A percentile compares a stretch with the other conserved stretches of the same genome.
These are phyloP conservation scores for Botryotinia narcissicola DNA, from an alignment of 2,329 filamentous ascomycete species.

Conservation along the genomic window DNA sequence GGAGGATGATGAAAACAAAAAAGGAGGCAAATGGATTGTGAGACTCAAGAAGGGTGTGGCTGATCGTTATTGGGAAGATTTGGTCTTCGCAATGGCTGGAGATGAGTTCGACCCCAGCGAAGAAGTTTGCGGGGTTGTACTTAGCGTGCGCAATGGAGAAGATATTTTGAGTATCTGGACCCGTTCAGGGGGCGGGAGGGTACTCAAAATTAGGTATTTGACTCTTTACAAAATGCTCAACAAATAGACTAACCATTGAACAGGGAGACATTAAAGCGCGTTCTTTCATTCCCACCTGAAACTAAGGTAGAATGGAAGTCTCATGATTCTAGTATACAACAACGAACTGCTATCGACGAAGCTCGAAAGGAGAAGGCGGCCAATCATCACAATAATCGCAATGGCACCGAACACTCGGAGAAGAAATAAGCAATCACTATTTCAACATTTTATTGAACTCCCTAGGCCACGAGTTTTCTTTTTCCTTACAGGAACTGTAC, in stretches of 20 bases:
- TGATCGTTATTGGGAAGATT: conserved; percentile 95
- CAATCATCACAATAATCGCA: conserved; percentile 37
- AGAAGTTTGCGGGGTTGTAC: conserved; percentile 90
- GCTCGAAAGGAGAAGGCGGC: conserved; percentile 79
- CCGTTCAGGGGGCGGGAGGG: conserved; percentile 84
- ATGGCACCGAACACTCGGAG: conserved; percentile 23
- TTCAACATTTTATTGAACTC: conserved; percentile 18
- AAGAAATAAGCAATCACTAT: conserved; percentile 32
- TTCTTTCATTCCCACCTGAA: conserved; percentile 80
- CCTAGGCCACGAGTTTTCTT: conserved; percentile 28
- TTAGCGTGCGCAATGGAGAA: conserved; percentile 92
- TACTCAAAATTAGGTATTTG: conserved; percentile 89
- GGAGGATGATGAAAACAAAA: conserved; percentile 97
- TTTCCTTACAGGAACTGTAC: conserved; percentile 31
- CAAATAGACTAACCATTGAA: conserved; percentile 23
- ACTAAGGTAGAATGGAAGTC: conserved; percentile 94
- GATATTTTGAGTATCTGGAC: conserved; percentile 99
- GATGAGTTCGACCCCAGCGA: conserved; percentile 91
- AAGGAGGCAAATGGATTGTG: conserved; percentile 96
- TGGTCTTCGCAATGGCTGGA: conserved; percentile 84
- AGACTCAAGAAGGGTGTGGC: conserved; percentile 95
- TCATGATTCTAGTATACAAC: conserved; percentile 92
- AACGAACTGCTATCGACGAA: conserved; percentile 86
- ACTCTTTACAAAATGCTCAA: conserved; percentile 17
- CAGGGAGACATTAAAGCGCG: conserved; percentile 90